Evolutionary conservation across 139 green algal genomes (phyloP).

Genomic region (Chlorella vulgaris): DNA sequence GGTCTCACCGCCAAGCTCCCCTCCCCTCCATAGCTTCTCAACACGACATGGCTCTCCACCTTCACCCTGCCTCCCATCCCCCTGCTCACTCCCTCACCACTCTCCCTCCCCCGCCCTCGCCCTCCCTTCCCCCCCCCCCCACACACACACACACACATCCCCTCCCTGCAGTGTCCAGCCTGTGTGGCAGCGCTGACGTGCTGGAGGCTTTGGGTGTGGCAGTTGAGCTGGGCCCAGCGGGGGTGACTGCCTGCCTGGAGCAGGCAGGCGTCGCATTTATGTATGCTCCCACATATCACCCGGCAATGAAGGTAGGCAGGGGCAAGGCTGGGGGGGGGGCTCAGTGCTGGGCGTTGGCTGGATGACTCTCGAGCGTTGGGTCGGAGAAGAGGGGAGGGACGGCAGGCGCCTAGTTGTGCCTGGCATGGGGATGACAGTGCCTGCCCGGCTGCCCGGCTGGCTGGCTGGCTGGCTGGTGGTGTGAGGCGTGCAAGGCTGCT

Average conservation of each 20-base stretch:
- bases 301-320: constrained; percentile 68
- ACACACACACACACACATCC: background rate
- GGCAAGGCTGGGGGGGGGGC: background rate
- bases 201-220: constrained; percentile 89
- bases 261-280: constrained; percentile 96
- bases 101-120: background rate
- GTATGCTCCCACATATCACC: constrained; percentile 91
- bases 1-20: too few relatives aligned
- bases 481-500: too few relatives aligned
- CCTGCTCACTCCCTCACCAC: background rate
- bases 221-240: constrained; percentile 90
- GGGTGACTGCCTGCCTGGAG: constrained; percentile 80
- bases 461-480: too few relatives aligned
- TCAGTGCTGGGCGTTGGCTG: too few relatives aligned
- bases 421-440: too few relatives aligned
- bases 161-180: constrained; percentile 72
- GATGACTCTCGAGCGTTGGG: too few relatives aligned
- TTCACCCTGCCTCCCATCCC: background rate
- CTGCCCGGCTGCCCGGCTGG: too few relatives aligned
- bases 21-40: background rate
- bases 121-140: background rate
- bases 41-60: too few relatives aligned
- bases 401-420: too few relatives aligned
- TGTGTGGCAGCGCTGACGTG: constrained; percentile 96
- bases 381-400: too few relatives aligned